These are phyloP conservation scores for Apiospora phragmitis DNA, from an alignment of 2,329 filamentous ascomycete genomes.

Conservation along the genomic window DNA sequence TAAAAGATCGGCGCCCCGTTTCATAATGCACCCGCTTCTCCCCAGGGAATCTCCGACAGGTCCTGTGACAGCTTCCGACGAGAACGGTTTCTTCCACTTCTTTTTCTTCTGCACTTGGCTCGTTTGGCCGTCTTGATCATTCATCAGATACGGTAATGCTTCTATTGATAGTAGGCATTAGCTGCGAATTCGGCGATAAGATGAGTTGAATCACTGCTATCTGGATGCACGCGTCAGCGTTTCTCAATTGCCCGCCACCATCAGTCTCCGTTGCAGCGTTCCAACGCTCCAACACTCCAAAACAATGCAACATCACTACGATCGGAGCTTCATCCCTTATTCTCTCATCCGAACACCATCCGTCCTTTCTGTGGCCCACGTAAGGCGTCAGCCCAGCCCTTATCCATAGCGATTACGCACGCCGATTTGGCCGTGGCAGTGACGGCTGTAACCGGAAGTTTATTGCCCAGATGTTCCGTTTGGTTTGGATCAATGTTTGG, in stretches of 20 bases:
- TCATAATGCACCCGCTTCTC: background rate
- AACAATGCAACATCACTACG: background rate
- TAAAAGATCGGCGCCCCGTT: background rate
- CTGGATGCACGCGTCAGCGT: background rate
- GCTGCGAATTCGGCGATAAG: background rate
- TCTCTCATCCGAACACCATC: background rate
- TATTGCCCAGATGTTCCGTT: background rate
- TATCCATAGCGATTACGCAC: background rate
- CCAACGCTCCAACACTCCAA: background rate
- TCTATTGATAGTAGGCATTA: background rate
- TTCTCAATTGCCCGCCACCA: background rate
- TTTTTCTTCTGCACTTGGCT: background rate
- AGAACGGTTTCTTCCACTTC: slow-evolving; percentile 1
- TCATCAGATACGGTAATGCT: background rate
- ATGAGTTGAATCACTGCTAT: background rate
- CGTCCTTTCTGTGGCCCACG: background rate
- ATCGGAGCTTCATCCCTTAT: background rate
- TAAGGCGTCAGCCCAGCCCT: background rate
- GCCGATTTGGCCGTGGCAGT: background rate
- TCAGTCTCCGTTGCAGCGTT: background rate
- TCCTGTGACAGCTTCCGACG: background rate
- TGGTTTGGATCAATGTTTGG: background rate
- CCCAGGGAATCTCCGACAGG: background rate
- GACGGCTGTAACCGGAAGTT: slow-evolving; percentile 4
- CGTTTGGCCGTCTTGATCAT: background rate